Evolutionary conservation across 176 grass and related monocot species (phyloP).

Genomic region (Aechmea fasciata): DNA sequence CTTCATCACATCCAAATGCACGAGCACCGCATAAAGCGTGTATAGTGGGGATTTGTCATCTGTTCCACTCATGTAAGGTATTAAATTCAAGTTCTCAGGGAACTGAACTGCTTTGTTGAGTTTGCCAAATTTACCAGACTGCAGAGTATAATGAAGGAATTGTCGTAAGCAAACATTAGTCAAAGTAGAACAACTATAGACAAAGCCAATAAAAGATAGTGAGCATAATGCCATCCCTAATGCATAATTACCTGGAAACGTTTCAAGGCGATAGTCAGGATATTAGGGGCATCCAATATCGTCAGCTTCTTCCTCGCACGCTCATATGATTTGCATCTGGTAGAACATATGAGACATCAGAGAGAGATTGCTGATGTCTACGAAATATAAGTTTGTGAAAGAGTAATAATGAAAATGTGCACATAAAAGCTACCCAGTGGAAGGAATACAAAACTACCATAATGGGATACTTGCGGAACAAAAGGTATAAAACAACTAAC

Average conservation of each 20-base stretch:
- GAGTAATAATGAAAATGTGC: too few relatives aligned
- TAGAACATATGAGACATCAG: not conserved
- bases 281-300: constrained; percentile 22
- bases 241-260: constrained; percentile 20
- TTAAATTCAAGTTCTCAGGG: constrained; percentile 21
- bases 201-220: not conserved
- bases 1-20: constrained; percentile 27
- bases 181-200: not conserved
- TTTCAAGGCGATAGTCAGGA: constrained; percentile 25
- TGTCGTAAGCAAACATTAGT: not conserved
- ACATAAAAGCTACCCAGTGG: too few relatives aligned
- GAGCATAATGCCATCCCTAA: not conserved
- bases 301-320: constrained; percentile 22
- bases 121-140: constrained; percentile 31
- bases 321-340: constrained; percentile 29
- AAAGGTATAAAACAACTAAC: constrained; percentile 6
- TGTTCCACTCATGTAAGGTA: constrained; percentile 18
- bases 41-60: constrained; percentile 8
- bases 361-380: not conserved
- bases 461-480: not conserved
- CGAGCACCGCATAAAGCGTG: constrained; percentile 25
- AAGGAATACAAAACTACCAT: too few relatives aligned
- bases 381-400: not conserved
- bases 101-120: constrained; percentile 26
- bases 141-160: not conserved